Evolutionary conservation across 345 rosid genomes (phyloP), one percentile per base, ranked within the genome.

Genomic region (Eucalyptus guilfoylei): DNA sequence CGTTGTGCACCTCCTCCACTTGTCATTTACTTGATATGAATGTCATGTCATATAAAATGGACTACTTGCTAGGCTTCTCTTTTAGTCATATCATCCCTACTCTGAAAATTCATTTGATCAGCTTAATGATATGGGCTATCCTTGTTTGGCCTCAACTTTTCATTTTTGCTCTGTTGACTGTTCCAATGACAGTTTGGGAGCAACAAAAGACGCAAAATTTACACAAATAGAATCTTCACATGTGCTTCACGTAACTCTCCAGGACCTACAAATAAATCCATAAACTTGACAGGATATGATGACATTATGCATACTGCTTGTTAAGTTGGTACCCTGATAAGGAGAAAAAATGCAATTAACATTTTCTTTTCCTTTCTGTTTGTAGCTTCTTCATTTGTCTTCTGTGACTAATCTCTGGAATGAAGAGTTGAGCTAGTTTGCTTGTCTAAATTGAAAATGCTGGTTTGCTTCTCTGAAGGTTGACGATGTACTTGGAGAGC

Each of bases 401-500:
- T 40, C 85, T 76, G 47, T 76, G 30, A 86, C 87, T 86, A 26
- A 40, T 32, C 62, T 32, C 44, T 50, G 34, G 24, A 52, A 32
- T 52, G 67, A 86, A 32, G 30, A 32, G 14, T 32, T 19, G 87
- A 42, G 64, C 87, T 76, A 37, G 45, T 76, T 86, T n/a, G 62
- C 87, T 55, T 40, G n/a, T 37, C 64, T 23, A 21, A 60, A 21
- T 37, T 37, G 83, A 76, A 37, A 76, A 40, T 40, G 30, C 23
- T 13, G 86, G 23, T 89, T 50, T 86, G 15, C 47, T 81, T 87
- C 76, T 86, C 87, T 89, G 54, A 89, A 97, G 99, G 94, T 96
- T 91, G 98, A 97, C 55, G 95, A 94, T 40, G 89, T 94, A 85
- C 96, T 97, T 21, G 97, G 96, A 80, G 96, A 95, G 89, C 94